Base-by-base conservation (phyloP, 768 basidiomycete genomes). In the Termitomyces sp. region DNA sequence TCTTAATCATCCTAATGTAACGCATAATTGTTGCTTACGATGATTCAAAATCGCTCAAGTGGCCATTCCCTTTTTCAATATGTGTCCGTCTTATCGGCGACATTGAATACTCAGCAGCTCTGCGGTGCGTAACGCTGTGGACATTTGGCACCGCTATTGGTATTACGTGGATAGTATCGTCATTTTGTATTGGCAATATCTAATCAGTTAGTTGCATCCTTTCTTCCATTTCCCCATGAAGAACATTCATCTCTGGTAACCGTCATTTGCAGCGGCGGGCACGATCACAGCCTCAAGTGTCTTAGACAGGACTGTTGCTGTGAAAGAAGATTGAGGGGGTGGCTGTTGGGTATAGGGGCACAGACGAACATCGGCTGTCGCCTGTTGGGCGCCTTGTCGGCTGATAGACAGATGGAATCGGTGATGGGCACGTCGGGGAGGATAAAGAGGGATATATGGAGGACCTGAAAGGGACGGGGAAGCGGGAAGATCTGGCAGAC, bases 221-320 rank as follows among this genome's bases (percentile, higher is more conserved):
- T 46, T 19, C 45, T 32, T 19, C 44, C 21, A 34, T 55, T 28
- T 17, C 46, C 45, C 54, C 40, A 49, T 56, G 47, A 42, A 40
- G 56, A 57, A 57, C 56, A 57, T 57, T 52, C 56, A 57, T 57
- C 40, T n/a, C n/a, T n/a, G n/a, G n/a, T n/a, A 19, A 8, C 23
- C 27, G 37, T 21, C 12, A 23, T 23, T 14, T 34, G n/a, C 25
- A 8, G 30, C 14, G 47, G 47, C 32, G 47, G 6, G 11, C 14
- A 46, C 35, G 48, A 34, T 53, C 28, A 25, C 28, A 5, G 27
- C 46, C 23, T 8, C 4, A 1, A 25, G 32, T 50, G 56, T 61
- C 54, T 58, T 17, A 58, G 54, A 58, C 50, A 32, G 48, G 30
- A 3, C 12, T 19, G 12, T 56, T 50, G 44, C 55, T 49, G 51